Base-by-base conservation (phyloP, 495 filamentous ascomycete genomes). In the Aspergillus cristatus region DNA sequence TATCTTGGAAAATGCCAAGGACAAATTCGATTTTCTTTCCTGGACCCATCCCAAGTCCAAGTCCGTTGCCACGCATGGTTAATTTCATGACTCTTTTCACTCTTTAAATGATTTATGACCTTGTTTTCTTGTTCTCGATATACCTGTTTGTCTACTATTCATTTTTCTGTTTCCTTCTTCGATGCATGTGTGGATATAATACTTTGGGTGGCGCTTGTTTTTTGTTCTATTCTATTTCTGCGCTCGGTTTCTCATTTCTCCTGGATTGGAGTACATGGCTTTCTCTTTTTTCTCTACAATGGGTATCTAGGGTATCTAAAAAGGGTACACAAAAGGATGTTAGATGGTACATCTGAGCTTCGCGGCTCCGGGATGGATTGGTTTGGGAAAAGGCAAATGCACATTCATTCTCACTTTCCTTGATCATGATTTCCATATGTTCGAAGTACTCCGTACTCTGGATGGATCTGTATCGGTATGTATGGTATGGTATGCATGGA, bases 21-120 rank as follows among this genome's bases (percentile, higher is more conserved):
- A 78, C 39, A 74, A 72, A 33, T 75, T 76, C 37, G 74, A 76
- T 43, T 68, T 78, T 40, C 62, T 74, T 32, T 61, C 67, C 28
- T 76, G 73, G 72, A 64, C 72, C 28, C 58, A 71, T 43, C 67
- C 69, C 15, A 74, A 69, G 46, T 48, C 58, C 6, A 72, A 71
- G 51, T 64, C 62, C 28, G 54, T 66, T 14, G 51, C 64, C 20
- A 67, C 67, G 7, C 57, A 65, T 43, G 66, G 63, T 49, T 69
- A 51, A 57, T 32, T 35, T 42, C 34, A 25, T 11, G 28, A 13
- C 36, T 26, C 43, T 40, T 40, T 34, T 34, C 38, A 33, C 40
- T 32, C 45, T 33, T 40, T 33, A 43, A 40, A 53, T 34, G 45
- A 50, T 33, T 60, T 22, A 56, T 47, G 42, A 48, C 45, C 29